Conservation (phyloP, 2,329 filamentous ascomycete species). For the Aureobasidium sp. region DNA sequence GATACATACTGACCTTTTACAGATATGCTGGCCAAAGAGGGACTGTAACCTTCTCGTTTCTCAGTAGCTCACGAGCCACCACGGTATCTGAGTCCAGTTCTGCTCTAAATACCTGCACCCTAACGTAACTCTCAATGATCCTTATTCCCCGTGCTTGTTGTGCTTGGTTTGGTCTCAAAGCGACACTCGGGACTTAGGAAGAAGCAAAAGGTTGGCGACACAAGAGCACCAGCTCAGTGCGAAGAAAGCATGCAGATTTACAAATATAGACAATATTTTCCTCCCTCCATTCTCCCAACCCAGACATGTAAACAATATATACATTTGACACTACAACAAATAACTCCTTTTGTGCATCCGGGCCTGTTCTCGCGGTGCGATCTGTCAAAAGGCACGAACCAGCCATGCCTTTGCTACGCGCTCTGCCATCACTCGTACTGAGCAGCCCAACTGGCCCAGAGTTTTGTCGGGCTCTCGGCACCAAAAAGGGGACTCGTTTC, state of each 20-base stretch:
- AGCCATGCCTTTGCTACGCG: not conserved
- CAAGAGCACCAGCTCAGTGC: constrained; percentile 21
- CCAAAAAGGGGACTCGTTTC: constrained; percentile 19
- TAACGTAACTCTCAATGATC: not conserved
- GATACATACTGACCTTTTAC: constrained; percentile 24
- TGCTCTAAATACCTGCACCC: not conserved
- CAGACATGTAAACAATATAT: not conserved
- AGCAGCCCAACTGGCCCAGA: constrained; percentile 30
- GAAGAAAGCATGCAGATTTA: not conserved
- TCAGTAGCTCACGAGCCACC: not conserved
- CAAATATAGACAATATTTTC: not conserved
- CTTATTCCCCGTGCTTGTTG: not conserved
- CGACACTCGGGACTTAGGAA: not conserved
- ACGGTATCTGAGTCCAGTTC: not conserved
- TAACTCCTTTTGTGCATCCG: not conserved
- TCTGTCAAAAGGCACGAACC: not conserved
- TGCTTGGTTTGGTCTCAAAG: not conserved
- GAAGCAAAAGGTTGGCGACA: not conserved
- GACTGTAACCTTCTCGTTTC: not conserved
- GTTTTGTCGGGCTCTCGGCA: constrained; percentile 29
- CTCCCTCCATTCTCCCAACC: too few species aligned
- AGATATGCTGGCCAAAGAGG: constrained; percentile 37
- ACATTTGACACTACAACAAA: not conserved
- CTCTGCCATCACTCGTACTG: constrained; percentile 20
- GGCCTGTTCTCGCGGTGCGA: not conserved